Percentiles rank a stretch among this genome's conserved stretches.
Conservation (phyloP, 257 asterid species). For the Primulina huaijiensis region DNA sequence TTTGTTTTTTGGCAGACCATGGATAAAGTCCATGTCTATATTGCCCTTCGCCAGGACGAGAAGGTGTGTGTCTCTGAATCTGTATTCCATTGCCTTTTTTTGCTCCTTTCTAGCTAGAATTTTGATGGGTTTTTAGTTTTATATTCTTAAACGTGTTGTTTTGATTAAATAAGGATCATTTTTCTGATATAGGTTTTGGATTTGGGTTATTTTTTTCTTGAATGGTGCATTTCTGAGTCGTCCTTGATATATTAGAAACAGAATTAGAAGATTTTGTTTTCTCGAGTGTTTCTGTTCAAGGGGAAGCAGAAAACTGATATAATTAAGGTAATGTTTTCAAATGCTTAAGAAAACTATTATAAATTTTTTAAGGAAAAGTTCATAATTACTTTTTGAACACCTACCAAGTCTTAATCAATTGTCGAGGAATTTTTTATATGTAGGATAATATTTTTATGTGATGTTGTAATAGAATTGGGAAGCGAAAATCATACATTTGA, state of each 20-base stretch:
- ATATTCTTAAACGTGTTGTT: neutral
- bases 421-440: neutral
- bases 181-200: conserved; percentile 18
- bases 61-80: conserved; percentile 36
- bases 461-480: neutral
- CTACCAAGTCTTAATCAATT: too few species aligned
- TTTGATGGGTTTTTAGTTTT: neutral
- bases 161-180: neutral
- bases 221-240: too few species aligned
- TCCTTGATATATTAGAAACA: too few species aligned
- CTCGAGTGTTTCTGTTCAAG: neutral
- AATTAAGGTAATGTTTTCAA: too few species aligned
- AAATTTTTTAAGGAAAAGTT: too few species aligned
- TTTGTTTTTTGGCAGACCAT: conserved; percentile 82
- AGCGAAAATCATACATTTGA: conserved; percentile 15
- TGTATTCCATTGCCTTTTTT: neutral
- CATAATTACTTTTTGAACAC: too few species aligned
- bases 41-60: conserved; percentile 88
- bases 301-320: neutral
- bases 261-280: neutral
- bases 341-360: too few species aligned
- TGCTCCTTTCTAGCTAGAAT: neutral
- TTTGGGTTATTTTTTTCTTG: neutral
- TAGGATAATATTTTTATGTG: too few species aligned
- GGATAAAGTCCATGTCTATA: conserved; percentile 87